Evolutionary conservation across 495 filamentous ascomycete species (phyloP).

Genomic region (Hyphodiscus hymeniophilus): DNA sequence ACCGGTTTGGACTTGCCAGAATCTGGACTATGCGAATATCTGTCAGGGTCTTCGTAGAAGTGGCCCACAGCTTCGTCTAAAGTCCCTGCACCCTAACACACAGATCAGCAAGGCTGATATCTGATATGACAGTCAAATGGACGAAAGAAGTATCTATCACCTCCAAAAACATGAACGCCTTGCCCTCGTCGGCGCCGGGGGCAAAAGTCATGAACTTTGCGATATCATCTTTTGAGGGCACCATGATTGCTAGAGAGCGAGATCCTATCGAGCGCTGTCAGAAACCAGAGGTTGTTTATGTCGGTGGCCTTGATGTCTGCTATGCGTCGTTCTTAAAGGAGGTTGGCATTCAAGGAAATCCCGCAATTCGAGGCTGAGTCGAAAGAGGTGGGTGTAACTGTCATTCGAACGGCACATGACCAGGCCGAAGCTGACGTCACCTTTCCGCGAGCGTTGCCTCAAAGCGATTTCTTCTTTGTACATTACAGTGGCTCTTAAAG

Average conservation of each 20-base stretch:
- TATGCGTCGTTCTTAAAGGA: no score
- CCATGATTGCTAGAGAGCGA: slow-evolving; percentile 1
- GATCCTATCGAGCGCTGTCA: no score
- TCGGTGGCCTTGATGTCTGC: no score
- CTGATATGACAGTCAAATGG: neutral
- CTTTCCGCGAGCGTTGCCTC: no score
- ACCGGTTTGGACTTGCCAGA: slow-evolving; percentile 1
- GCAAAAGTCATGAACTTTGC: slow-evolving; percentile 14
- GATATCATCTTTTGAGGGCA: slow-evolving; percentile 13
- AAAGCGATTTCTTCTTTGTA: no score
- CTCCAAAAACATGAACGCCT: slow-evolving; percentile 14
- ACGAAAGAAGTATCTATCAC: neutral
- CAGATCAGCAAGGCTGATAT: slow-evolving; percentile 5
- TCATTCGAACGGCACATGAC: no score
- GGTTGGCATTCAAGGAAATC: no score
- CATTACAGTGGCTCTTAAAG: no score
- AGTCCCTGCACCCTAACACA: slow-evolving; percentile 6
- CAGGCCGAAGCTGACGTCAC: no score
- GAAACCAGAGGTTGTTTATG: no score
- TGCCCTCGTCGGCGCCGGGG: slow-evolving; percentile 12
- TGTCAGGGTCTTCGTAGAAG: slow-evolving; percentile 15
- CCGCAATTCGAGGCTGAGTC: no score
- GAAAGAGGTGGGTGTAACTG: no score
- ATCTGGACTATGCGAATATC: slow-evolving; percentile 3
- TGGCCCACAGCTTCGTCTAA: slow-evolving; percentile 14